Base-by-base conservation (phyloP, 108 stramenopile genomes). In the Bacterosira constricta region DNA sequence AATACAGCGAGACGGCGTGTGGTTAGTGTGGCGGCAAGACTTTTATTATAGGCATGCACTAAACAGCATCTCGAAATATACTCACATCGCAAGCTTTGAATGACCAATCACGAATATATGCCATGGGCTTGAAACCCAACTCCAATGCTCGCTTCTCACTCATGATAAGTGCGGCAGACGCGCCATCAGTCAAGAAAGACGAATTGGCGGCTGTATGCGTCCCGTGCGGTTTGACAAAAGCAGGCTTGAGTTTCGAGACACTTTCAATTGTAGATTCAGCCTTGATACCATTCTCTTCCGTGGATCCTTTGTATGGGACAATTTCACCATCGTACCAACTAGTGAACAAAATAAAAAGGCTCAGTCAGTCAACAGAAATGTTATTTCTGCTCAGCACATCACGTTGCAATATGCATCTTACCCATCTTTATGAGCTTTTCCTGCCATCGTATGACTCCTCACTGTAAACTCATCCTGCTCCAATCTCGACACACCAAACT, bases 191-290 rank as follows among this genome's bases (percentile, higher is more conserved):
- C 77, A 99, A 82, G 66, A 89, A 98, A 41, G 90, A 92, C 27
- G 93, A 95, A 77, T 99, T 99, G 12, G 98, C 99, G 31, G 99
- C 99, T 18, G 99, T 99, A 89, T 99, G 99, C 4, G 99, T 98
- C 36, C 99, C 99, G 73, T 93, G 85, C 9, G 93, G 93, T 76
- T 98, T 98, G 69, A 99, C 80, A 72, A 99, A 99, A 6, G 98
- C 98, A 20, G 99, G 98, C 75, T 96, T 97, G 35, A 99, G 88
- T 66, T 94, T 96, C 31, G 87, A 69, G 8, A 99, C 96, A 45
- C 81, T 87, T 80, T 98, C 99, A 8, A 83, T 69, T 25, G 97
- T 95, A 6, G 91, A 92, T 75, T 90, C 94, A 9, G 87, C 97
- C 80, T 97, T 96, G 81, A 98, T 96, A 23, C 99, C 98, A 82